Evolutionary conservation across 768 basidiomycete genomes (phyloP).

Genomic region (Gloeostereum incarnatum): DNA sequence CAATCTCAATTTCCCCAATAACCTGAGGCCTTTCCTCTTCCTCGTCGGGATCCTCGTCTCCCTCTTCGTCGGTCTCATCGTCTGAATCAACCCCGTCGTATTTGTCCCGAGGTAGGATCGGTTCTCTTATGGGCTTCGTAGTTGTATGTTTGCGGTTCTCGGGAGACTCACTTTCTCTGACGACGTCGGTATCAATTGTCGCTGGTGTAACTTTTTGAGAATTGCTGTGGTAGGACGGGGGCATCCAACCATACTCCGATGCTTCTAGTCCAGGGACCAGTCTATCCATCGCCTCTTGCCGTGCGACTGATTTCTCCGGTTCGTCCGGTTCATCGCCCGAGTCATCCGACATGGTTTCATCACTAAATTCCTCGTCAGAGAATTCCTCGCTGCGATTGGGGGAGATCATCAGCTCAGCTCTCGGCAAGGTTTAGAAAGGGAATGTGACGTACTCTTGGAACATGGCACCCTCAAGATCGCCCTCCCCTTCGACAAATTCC

Average conservation of each 20-base stretch:
- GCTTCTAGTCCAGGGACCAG: constrained; percentile 76
- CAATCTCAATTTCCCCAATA: constrained; percentile 76
- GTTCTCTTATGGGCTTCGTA: constrained; percentile 53
- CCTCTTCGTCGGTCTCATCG: constrained; percentile 71
- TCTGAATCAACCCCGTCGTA: constrained; percentile 94
- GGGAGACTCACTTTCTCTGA: constrained; percentile 16
- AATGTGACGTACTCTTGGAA: constrained; percentile 73
- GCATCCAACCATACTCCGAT: constrained; percentile 87
- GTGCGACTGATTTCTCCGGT: constrained; percentile 24
- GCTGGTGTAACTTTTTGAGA: constrained; percentile 57
- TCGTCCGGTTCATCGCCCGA: constrained; percentile 33
- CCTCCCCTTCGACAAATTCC: constrained; percentile 84
- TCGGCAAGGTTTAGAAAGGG: not conserved
- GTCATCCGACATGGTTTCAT: constrained; percentile 36
- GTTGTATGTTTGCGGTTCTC: constrained; percentile 4
- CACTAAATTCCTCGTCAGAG: constrained; percentile 58
- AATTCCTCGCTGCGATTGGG: constrained; percentile 42
- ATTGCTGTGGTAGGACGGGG: constrained; percentile 55
- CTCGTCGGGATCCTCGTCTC: constrained; percentile 40
- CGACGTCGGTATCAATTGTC: constrained; percentile 31
- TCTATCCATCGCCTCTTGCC: constrained; percentile 62
- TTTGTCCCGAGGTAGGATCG: constrained; percentile 71
- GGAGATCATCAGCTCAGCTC: constrained; percentile 3
- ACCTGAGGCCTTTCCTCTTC: constrained; percentile 82
- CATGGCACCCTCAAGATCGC: constrained; percentile 79